Evolutionary conservation across 106 monocot genomes (phyloP).

Genomic region (Xerophyta viscosa): DNA sequence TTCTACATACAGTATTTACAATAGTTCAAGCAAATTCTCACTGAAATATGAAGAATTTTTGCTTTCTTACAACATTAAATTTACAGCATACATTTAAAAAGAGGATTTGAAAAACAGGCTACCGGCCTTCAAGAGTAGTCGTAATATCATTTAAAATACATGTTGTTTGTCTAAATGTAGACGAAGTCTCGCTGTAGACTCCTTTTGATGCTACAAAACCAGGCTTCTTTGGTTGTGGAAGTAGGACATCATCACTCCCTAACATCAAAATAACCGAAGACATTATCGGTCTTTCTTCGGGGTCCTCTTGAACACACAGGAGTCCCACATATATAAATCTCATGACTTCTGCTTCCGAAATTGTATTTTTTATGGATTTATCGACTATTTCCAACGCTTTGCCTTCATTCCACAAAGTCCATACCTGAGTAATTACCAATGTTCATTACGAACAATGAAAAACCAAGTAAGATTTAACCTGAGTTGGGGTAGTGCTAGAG

Average conservation of each 20-base stretch:
- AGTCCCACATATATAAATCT: conserved; percentile 35
- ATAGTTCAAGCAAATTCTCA: no score
- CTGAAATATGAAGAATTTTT: no score
- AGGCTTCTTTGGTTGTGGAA: conserved; percentile 27
- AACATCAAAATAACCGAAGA: conserved; percentile 28
- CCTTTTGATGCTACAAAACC: conserved; percentile 6
- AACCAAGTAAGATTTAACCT: not conserved
- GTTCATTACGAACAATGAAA: not conserved
- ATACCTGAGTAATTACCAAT: conserved; percentile 20
- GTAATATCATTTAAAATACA: not conserved
- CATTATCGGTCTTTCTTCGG: conserved; percentile 37
- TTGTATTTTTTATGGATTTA: not conserved
- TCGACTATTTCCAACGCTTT: conserved; percentile 16
- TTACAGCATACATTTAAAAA: no score
- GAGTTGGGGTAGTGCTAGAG: not conserved
- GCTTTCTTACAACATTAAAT: no score
- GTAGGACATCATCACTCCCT: conserved; percentile 1
- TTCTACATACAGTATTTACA: no score
- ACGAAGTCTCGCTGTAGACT: not conserved
- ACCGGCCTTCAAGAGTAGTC: not conserved
- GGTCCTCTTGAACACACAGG: conserved; percentile 25
- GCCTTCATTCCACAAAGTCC: conserved; percentile 24
- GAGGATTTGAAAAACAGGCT: no score
- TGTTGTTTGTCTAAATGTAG: not conserved
- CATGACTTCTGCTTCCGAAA: conserved; percentile 7